phyloP scores from a whole-genome alignment of 2,329 filamentous ascomycete species.

The Claviceps paspali region DNA sequence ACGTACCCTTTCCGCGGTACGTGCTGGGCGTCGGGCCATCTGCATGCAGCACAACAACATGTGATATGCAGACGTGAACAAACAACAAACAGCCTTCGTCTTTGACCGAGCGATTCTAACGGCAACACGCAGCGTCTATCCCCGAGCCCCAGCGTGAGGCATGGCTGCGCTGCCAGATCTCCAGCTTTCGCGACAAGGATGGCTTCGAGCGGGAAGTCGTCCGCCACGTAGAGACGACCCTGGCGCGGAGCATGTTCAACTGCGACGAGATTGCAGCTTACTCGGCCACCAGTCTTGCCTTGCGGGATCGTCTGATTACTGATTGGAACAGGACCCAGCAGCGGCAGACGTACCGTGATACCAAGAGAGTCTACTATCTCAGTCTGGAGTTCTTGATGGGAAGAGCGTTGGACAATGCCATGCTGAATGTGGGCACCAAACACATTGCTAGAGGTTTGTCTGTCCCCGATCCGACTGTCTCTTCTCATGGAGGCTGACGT shows the following conservation, averaged over 20 bases:
- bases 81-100: no score
- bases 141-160: constrained; percentile 77
- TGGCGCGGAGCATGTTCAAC: constrained; percentile 94
- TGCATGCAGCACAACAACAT: no score
- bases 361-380: constrained; percentile 92
- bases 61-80: not conserved
- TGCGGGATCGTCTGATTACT: constrained; percentile 81
- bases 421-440: constrained; percentile 90
- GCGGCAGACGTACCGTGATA: constrained; percentile 76
- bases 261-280: constrained; percentile 94
- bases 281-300: constrained; percentile 76
- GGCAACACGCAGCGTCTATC: constrained; percentile 44
- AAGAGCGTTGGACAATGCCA: constrained; percentile 89
- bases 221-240: constrained; percentile 86
- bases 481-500: no score
- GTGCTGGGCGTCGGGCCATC: no score
- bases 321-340: constrained; percentile 99
- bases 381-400: constrained; percentile 98
- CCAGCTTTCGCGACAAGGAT: constrained; percentile 62
- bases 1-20: no score
- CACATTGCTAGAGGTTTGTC: constrained; percentile 59
- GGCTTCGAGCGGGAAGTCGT: constrained; percentile 81
- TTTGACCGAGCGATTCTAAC: not conserved
- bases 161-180: constrained; percentile 49
- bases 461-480: no score